A percentile compares a stretch with the other conserved stretches of the same genome.
phyloP scores from a whole-genome alignment of 345 rosid genomes.

The Punica granatum region DNA sequence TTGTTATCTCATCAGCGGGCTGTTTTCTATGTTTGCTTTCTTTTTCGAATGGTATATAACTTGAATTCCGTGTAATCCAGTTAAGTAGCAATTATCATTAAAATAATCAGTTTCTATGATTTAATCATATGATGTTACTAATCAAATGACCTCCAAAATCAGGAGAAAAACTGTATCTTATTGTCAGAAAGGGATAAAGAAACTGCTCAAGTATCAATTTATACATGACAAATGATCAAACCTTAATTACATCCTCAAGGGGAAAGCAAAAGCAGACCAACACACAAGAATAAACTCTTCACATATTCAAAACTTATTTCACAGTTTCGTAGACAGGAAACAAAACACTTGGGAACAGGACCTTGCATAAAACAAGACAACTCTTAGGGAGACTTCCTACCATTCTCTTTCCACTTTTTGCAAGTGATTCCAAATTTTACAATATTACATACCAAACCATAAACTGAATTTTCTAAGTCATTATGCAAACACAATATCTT shows the following conservation, averaged over 20 bases:
- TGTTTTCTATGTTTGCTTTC: background rate
- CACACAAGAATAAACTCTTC: background rate
- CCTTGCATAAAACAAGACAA: background rate
- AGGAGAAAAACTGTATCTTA: background rate
- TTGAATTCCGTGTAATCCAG: background rate
- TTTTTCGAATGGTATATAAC: background rate
- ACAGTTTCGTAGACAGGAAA: background rate
- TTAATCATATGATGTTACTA: background rate
- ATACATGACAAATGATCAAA: background rate
- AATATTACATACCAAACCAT: background rate
- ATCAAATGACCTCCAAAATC: background rate
- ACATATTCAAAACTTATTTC: background rate
- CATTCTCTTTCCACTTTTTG: background rate
- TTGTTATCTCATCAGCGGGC: background rate
- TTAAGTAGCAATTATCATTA: background rate
- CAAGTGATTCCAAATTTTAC: background rate
- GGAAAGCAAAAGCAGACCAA: background rate
- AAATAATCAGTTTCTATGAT: background rate
- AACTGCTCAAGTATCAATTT: background rate
- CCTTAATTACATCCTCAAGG: background rate
- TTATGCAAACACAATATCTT: background rate
- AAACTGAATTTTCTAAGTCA: background rate
- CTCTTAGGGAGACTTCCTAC: background rate
- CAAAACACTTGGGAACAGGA: background rate
- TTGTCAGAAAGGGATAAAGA: background rate